Evolutionary conservation across 2,329 filamentous ascomycete species (phyloP).

Genomic region (Aspergillus terreus): DNA sequence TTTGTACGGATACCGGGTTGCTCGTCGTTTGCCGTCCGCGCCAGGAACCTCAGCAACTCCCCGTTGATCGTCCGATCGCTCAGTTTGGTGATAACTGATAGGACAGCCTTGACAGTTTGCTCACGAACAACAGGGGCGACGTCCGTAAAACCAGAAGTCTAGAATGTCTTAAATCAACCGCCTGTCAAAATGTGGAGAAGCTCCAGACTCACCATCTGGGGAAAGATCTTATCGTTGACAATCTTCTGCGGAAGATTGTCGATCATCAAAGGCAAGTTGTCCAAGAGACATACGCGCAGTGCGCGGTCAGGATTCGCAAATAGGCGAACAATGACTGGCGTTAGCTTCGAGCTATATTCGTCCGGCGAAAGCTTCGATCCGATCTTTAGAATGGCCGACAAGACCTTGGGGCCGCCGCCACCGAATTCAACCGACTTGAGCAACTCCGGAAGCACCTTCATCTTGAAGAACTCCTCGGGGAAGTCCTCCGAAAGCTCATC

Average conservation of each 20-base stretch:
- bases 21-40: constrained; percentile 95
- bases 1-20: constrained; percentile 97
- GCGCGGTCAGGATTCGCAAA: constrained; percentile 91
- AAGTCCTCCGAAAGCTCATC: constrained; percentile 89
- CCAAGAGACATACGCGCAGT: constrained; percentile 83
- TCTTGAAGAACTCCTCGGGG: constrained; percentile 95
- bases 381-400: constrained; percentile 86
- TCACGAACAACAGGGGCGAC: constrained; percentile 86
- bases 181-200: not conserved
- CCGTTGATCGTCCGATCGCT: constrained; percentile 92
- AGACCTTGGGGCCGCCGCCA: constrained; percentile 87
- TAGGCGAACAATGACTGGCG: constrained; percentile 78
- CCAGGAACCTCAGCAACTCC: constrained; percentile 82
- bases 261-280: constrained; percentile 86
- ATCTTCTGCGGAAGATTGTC: constrained; percentile 82
- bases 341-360: constrained; percentile 81
- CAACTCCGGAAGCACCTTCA: constrained; percentile 91
- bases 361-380: constrained; percentile 80
- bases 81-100: constrained; percentile 81
- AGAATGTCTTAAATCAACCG: not conserved
- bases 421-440: constrained; percentile 99
- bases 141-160: constrained; percentile 94
- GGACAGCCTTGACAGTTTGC: constrained; percentile 90
- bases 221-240: constrained; percentile 96
- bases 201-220: constrained; percentile 67